Base-by-base conservation (phyloP, 1,284 basidiomycete genomes). In the Naganishia liquefaciens region DNA sequence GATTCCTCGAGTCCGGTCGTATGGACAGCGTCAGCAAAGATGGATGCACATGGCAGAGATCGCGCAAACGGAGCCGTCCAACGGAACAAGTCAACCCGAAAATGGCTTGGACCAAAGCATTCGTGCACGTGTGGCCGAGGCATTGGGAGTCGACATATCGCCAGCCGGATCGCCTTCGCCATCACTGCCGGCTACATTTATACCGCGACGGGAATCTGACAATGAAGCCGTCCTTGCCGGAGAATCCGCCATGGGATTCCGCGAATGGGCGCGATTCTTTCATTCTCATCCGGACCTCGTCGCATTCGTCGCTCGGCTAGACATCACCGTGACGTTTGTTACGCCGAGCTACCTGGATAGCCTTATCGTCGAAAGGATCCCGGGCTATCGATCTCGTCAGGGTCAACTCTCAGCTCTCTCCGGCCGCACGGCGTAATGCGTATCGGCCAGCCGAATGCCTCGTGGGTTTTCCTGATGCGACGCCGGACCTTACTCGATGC, bases 251-350 rank as follows among this genome's bases (percentile, higher is more conserved):
- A 15, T 25, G 23, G 47, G 47, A 21, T 49, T 25, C 23, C 47
- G 47, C 21, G 23, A 23, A 27, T 49, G 47, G 47, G 13, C 21
- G 27, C n/a, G 25, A 27, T 49, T 23, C 23, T 21, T 49, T 23
- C 23, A 23, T 27, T 49, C 47, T 49, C 47, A 49, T 27, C 47
- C 21, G 47, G 47, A 49, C 21, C 47, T 49, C 15, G 47, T 49
- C 19, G 47, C 47, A 23, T 27, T 49, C 7, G 21, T 27, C 25
- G n/a, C 47, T 2, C 47, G 47, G 5, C 47, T 49, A 4, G 23
- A 49, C 23, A 27, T 49, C 4, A 49, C 13, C 6, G 47, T 49
- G 7, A 49, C 47, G 25, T 49, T 49, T 49, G 47, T 49, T 15
- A 27, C n/a, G 19, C 47, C 47, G 19, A 27, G 21, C 15, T 49